Evolutionary conservation across 2,329 filamentous ascomycete species (phyloP).

Genomic region (Albifimbria verrucaria): DNA sequence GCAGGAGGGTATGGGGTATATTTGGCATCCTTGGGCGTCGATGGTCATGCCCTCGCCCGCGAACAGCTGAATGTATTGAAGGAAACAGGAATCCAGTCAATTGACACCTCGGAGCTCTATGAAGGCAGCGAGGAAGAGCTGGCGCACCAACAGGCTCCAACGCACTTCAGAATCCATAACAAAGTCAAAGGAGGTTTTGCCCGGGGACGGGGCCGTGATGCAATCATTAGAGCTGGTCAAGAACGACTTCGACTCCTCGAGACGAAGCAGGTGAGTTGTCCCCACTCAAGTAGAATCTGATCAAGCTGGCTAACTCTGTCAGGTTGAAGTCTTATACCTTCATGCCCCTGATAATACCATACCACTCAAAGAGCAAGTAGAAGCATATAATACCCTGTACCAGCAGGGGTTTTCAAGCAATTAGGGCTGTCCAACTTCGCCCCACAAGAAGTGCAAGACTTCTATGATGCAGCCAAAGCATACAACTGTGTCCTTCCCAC

Average conservation of each 20-base stretch:
- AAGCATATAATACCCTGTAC: too few species aligned
- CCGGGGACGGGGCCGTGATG: neutral
- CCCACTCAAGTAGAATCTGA: too few species aligned
- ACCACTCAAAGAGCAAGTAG: too few species aligned
- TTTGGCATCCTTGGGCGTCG: neutral
- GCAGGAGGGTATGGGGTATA: neutral
- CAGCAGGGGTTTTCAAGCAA: too few species aligned
- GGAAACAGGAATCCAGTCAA: neutral
- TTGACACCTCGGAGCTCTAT: neutral
- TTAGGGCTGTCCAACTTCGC: conserved; percentile 41
- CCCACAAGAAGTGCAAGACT: conserved; percentile 34
- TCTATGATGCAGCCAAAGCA: conserved; percentile 33
- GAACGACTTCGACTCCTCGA: neutral
- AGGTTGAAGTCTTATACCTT: too few species aligned
- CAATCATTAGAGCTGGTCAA: neutral
- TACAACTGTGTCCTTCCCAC: conserved; percentile 34
- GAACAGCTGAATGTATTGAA: neutral
- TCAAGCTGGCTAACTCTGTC: too few species aligned
- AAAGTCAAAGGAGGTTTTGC: neutral
- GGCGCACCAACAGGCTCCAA: neutral
- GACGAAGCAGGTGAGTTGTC: neutral
- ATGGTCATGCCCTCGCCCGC: neutral
- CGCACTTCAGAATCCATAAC: neutral
- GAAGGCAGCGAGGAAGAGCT: neutral
- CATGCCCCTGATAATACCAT: too few species aligned